Conservation (phyloP, 768 basidiomycete species). For the Tulasnella sp. region DNA sequence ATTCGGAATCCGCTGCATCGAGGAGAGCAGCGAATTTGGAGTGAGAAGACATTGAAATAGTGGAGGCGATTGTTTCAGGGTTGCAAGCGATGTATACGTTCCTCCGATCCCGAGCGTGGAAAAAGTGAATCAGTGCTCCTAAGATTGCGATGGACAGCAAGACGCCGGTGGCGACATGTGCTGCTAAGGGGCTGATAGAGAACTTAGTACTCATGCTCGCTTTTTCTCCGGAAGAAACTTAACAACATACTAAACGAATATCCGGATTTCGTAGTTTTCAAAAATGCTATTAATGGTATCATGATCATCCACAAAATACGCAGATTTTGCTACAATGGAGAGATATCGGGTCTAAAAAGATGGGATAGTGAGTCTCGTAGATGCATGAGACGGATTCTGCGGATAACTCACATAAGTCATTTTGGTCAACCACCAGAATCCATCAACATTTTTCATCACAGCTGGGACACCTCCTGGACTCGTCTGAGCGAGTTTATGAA, state of each 20-base stretch:
- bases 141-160: conserved; percentile 37
- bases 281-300: background rate
- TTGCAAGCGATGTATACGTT: conserved; percentile 39
- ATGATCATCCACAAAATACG: conserved; percentile 7
- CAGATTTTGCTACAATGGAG: conserved; percentile 1
- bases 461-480: conserved; percentile 21
- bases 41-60: conserved; percentile 2
- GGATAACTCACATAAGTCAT: conserved; percentile 41
- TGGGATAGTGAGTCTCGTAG: background rate
- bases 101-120: conserved; percentile 36
- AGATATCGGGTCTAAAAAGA: conserved; percentile 3
- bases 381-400: too few relatives aligned
- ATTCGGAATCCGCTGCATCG: conserved; percentile 7
- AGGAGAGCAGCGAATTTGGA: conserved; percentile 6
- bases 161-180: conserved; percentile 36
- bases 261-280: conserved; percentile 3
- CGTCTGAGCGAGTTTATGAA: background rate
- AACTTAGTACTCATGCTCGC: background rate
- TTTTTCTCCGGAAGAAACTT: background rate
- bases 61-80: conserved; percentile 44
- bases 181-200: conserved; percentile 37
- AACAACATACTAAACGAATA: conserved; percentile 1
- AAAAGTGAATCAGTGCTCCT: conserved; percentile 37
- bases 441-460: conserved; percentile 37
- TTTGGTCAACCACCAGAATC: conserved; percentile 41